Percentiles rank a stretch among this genome's conserved stretches.
phyloP scores from a whole-genome alignment of 2,329 filamentous ascomycete genomes.

The Ceratocystis colombiana region DNA sequence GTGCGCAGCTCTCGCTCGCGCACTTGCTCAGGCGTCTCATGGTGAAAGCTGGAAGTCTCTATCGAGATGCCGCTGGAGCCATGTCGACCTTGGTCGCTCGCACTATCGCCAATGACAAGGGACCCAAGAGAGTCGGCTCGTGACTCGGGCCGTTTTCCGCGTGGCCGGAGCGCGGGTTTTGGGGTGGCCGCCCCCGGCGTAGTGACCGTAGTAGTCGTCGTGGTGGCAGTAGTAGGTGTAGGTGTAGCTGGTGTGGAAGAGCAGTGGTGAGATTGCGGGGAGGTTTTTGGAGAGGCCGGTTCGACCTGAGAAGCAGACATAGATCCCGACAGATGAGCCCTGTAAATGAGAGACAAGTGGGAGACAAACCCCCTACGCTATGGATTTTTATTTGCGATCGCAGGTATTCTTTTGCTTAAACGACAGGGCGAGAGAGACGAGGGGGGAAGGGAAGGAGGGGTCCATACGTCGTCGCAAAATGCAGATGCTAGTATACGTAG shows the following conservation, averaged over 20 bases:
- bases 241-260: neutral
- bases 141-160: conserved; percentile 23
- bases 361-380: neutral
- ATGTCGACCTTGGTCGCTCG: conserved; percentile 9
- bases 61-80: neutral
- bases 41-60: conserved; percentile 7
- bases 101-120: neutral
- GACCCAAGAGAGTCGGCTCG: conserved; percentile 19
- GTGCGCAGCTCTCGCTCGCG: conserved; percentile 31
- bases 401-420: neutral
- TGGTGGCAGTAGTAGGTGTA: neutral
- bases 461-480: neutral
- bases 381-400: neutral
- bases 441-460: neutral
- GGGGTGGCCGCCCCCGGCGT: conserved; percentile 11
- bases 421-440: conserved; percentile 5
- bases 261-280: neutral
- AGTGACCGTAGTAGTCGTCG: neutral
- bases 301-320: conserved; percentile 23
- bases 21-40: conserved; percentile 27
- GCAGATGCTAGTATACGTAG: neutral
- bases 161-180: conserved; percentile 16
- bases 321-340: conserved; percentile 11
- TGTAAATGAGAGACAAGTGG: conserved; percentile 1
- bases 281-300: conserved; percentile 14